Percentiles rank a stretch among this genome's conserved stretches.
These are phyloP conservation scores for Wallacemonas sp. DNA, from an alignment of 208 protist species.

Conservation along the genomic window DNA sequence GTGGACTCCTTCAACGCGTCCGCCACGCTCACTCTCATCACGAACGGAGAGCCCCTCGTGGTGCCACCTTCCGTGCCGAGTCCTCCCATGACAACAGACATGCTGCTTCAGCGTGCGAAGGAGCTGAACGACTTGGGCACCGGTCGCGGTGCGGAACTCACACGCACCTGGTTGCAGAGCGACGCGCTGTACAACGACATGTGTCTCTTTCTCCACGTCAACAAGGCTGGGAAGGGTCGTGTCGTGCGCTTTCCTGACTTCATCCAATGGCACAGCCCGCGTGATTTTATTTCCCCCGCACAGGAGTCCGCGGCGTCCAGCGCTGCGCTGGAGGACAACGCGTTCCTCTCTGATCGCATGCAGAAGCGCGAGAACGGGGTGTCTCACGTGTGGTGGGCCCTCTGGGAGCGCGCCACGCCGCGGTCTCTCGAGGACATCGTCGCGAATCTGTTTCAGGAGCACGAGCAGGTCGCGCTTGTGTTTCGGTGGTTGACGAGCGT, in stretches of 20 bases:
- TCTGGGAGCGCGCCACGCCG: conserved; percentile 64
- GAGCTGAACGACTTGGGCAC: conserved; percentile 44
- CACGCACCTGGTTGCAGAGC: conserved; percentile 51
- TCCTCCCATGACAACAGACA: conserved; percentile 58
- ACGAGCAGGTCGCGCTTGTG: conserved; percentile 42
- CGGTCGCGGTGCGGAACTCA: conserved; percentile 28
- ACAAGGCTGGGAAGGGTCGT: conserved; percentile 59
- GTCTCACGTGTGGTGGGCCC: conserved; percentile 63
- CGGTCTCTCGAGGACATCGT: conserved; percentile 55
- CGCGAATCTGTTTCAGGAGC: conserved; percentile 35
- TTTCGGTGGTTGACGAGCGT: conserved; percentile 57
- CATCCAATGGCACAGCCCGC: conserved; percentile 86
- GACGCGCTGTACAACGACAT: conserved; percentile 85
- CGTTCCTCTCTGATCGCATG: conserved; percentile 80
- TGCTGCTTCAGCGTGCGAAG: conserved; percentile 50
- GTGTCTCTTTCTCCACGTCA: conserved; percentile 83
- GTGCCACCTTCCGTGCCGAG: conserved; percentile 57
- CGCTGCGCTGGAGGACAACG: conserved; percentile 28
- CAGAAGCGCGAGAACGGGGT: conserved; percentile 21
- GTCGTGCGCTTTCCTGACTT: conserved; percentile 87
- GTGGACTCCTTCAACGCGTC: neutral
- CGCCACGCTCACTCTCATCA: conserved; percentile 39
- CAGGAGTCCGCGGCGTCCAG: neutral
- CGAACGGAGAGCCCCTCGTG: conserved; percentile 59
- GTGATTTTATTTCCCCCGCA: conserved; percentile 53